phyloP scores from a whole-genome alignment of 2,329 filamentous ascomycete species.

The Catunica adiposa region DNA sequence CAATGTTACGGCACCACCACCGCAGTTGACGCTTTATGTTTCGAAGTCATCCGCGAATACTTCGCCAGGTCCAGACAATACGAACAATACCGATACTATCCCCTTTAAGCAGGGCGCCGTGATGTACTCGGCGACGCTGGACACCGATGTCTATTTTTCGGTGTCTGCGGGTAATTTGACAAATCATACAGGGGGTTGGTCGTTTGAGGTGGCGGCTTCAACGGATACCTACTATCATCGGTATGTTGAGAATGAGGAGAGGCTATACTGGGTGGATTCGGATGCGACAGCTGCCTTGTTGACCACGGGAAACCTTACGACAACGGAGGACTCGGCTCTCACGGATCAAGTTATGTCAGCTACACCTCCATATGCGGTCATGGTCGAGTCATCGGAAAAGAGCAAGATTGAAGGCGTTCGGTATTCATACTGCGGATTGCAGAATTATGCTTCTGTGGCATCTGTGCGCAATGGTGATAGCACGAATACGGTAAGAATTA shows the following conservation, averaged over 20 bases:
- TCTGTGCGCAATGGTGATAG: conserved; percentile 34
- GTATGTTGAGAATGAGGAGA: conserved; percentile 30
- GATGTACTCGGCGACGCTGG: conserved; percentile 43
- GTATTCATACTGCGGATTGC: conserved; percentile 69
- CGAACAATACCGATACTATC: conserved; percentile 18
- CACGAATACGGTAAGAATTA: conserved; percentile 33
- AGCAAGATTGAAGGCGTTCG: conserved; percentile 50
- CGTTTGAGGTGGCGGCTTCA: conserved; percentile 67
- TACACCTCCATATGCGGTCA: conserved; percentile 56
- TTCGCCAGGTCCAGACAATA: conserved; percentile 45
- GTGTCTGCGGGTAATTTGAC: conserved; percentile 51
- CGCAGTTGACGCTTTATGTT: conserved; percentile 64
- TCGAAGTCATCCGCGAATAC: conserved; percentile 49
- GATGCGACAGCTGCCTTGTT: conserved; percentile 66
- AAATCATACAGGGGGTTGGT: conserved; percentile 51
- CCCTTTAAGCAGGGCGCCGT: conserved; percentile 54
- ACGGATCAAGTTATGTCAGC: conserved; percentile 26
- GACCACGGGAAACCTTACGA: conserved; percentile 57
- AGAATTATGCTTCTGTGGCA: conserved; percentile 45
- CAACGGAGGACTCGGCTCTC: conserved; percentile 34
- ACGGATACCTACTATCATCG: conserved; percentile 62
- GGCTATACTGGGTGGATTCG: conserved; percentile 64
- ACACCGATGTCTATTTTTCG: conserved; percentile 57
- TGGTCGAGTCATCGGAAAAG: conserved; percentile 48
- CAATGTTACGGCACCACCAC: conserved; percentile 26